A percentile compares a stretch with the other conserved stretches of the same genome.
Conservation (phyloP, 1,284 basidiomycete genomes). For the Cerrena zonata region DNA sequence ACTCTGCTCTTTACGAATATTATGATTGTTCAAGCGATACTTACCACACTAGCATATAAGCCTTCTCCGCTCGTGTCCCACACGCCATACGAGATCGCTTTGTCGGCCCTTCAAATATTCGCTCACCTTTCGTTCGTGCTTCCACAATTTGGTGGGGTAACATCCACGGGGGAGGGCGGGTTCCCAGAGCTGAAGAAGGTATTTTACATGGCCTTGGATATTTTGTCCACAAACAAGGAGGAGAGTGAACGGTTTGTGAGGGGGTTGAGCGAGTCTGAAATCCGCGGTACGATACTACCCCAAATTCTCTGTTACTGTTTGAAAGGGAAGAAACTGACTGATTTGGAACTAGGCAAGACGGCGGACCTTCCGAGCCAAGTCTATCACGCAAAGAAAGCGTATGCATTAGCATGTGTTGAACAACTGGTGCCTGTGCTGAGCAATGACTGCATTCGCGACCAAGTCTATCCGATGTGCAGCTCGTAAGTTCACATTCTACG, state of each 20-base stretch:
- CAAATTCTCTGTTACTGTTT: no score
- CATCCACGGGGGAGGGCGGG: slow-evolving; percentile 41
- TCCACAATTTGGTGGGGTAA: slow-evolving; percentile 67
- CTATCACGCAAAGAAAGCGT: slow-evolving; percentile 51
- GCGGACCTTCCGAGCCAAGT: slow-evolving; percentile 15
- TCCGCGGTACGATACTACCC: slow-evolving; percentile 18
- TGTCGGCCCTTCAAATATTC: slow-evolving; percentile 46
- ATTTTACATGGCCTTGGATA: slow-evolving; percentile 67
- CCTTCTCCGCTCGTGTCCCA: slow-evolving; percentile 24
- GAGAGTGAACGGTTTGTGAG: slow-evolving; percentile 40
- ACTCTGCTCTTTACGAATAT: slow-evolving; percentile 63
- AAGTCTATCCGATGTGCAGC: slow-evolving; percentile 52
- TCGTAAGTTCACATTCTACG: slow-evolving; percentile 40
- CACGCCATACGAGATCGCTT: slow-evolving; percentile 41
- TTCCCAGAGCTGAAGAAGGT: slow-evolving; percentile 63
- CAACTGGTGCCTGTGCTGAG: slow-evolving; percentile 59
- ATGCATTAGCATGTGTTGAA: slow-evolving; percentile 60
- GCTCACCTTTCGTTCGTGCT: slow-evolving; percentile 66
- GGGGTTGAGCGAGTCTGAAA: slow-evolving; percentile 28
- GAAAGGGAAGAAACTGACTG: neutral
- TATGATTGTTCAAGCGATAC: slow-evolving; percentile 60
- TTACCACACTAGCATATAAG: slow-evolving; percentile 49
- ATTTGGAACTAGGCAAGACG: neutral
- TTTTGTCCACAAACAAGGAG: slow-evolving; percentile 44
- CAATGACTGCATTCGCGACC: slow-evolving; percentile 40